These are phyloP conservation scores for Emydomyces testavorans DNA, from an alignment of 2,329 filamentous ascomycete species.

Conservation along the genomic window DNA sequence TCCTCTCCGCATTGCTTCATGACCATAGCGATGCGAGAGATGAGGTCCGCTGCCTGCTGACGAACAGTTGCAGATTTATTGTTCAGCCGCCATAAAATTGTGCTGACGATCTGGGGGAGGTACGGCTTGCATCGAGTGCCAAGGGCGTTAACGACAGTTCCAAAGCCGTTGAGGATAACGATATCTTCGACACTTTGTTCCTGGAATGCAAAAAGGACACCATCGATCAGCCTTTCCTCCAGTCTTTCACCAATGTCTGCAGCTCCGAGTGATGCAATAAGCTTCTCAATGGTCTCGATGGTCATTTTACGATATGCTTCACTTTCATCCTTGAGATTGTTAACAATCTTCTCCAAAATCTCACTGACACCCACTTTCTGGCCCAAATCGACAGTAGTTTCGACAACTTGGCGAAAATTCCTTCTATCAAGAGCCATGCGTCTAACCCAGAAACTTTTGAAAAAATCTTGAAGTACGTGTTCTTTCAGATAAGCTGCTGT, in stretches of 20 bases:
- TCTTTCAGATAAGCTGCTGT: conserved; percentile 92
- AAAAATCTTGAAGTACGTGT: conserved; percentile 88
- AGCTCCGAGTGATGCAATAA: conserved; percentile 82
- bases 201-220: conserved; percentile 91
- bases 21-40: conserved; percentile 93
- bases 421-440: conserved; percentile 95
- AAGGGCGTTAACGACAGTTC: conserved; percentile 90
- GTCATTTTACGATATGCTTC: conserved; percentile 99
- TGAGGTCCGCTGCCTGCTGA: conserved; percentile 91
- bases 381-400: conserved; percentile 92
- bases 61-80: conserved; percentile 96
- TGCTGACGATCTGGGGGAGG: conserved; percentile 90
- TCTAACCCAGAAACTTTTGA: conserved; percentile 97
- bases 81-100: conserved; percentile 91
- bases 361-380: conserved; percentile 97
- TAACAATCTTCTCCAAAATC: conserved; percentile 85
- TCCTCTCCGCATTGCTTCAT: conserved; percentile 99
- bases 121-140: conserved; percentile 92
- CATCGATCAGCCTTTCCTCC: conserved; percentile 88
- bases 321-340: conserved; percentile 94
- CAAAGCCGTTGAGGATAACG: conserved; percentile 93
- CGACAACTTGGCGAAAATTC: conserved; percentile 95
- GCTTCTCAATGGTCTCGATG: conserved; percentile 92
- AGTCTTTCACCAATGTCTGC: conserved; percentile 87
- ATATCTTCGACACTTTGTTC: conserved; percentile 95